These are phyloP conservation scores for Penicillium turbatum DNA, from an alignment of 495 filamentous ascomycete species.

Conservation along the genomic window DNA sequence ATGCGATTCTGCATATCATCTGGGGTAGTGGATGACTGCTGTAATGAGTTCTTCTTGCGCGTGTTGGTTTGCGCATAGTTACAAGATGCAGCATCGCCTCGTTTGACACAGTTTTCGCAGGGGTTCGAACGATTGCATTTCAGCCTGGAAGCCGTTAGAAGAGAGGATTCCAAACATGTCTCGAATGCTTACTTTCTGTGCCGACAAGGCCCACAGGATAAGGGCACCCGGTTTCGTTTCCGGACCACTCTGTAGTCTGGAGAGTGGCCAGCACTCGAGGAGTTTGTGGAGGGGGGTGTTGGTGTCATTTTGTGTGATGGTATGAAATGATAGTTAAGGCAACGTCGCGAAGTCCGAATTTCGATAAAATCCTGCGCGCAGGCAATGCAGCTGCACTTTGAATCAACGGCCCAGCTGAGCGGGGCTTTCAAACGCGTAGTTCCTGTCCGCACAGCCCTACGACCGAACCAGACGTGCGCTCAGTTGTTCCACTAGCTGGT, in stretches of 20 bases:
- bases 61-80: conserved; percentile 78
- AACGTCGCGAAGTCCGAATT: background rate
- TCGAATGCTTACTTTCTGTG: conserved; percentile 76
- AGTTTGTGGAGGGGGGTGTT: conserved; percentile 83
- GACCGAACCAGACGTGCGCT: background rate
- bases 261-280: conserved; percentile 72
- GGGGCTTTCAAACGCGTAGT: background rate
- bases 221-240: conserved; percentile 89
- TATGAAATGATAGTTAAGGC: background rate
- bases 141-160: conserved; percentile 51
- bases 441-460: background rate
- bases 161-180: conserved; percentile 19
- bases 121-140: conserved; percentile 93
- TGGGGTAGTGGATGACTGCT: conserved; percentile 57
- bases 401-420: background rate
- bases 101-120: conserved; percentile 93
- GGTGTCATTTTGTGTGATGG: conserved; percentile 57
- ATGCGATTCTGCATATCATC: conserved; percentile 99
- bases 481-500: background rate
- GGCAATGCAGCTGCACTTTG: background rate
- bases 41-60: conserved; percentile 70
- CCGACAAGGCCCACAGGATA: conserved; percentile 91
- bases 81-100: conserved; percentile 78
- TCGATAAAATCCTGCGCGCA: no score
- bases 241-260: conserved; percentile 89